Evolutionary conservation across 345 rosid species (phyloP).

Genomic region (Eucalyptus decipiens): DNA sequence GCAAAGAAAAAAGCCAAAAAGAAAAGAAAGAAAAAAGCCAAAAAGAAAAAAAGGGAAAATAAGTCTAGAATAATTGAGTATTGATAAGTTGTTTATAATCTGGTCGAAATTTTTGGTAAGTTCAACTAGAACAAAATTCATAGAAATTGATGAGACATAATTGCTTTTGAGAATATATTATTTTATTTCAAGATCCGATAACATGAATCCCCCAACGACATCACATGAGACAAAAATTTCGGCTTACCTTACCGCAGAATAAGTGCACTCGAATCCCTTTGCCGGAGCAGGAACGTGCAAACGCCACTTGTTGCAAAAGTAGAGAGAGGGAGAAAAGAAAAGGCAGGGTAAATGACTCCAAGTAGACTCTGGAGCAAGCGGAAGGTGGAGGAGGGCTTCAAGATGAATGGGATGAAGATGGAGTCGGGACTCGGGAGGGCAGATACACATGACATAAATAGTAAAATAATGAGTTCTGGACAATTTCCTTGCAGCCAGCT

Average conservation of each 20-base stretch:
- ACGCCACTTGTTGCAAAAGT: background rate
- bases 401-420: background rate
- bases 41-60: no score
- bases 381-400: no score
- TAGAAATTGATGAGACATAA: background rate
- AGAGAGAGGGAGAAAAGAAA: no score
- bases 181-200: background rate
- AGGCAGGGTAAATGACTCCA: background rate
- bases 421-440: background rate
- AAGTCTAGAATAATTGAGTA: background rate
- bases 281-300: background rate
- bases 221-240: background rate
- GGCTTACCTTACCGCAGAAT: background rate
- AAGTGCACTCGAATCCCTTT: background rate
- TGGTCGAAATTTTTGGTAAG: background rate
- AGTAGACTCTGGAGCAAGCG: background rate
- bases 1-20: no score
- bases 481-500: background rate
- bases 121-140: background rate
- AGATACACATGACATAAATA: background rate
- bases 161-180: background rate
- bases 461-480: background rate
- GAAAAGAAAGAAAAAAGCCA: no score
- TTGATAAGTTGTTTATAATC: background rate
- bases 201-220: background rate